Percentiles rank a stretch among this genome's conserved stretches.
Conservation (phyloP, 192 early-diverging fungal genomes). For the Gryganskiella cystojenkinii region DNA sequence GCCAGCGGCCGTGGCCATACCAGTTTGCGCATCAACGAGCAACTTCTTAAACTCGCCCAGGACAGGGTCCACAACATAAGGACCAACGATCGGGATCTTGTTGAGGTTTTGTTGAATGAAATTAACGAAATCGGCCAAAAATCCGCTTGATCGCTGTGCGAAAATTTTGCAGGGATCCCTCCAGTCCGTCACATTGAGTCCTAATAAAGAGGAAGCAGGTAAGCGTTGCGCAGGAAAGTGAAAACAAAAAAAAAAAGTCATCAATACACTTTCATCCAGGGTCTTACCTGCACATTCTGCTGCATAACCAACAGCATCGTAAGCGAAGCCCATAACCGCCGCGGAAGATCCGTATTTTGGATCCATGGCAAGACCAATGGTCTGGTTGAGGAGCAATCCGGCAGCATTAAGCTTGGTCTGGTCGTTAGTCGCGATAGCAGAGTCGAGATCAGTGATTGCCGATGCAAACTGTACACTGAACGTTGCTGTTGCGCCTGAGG, state of each 20-base stretch:
- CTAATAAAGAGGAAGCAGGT: background rate
- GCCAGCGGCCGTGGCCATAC: background rate
- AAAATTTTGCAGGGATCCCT: conserved; percentile 3
- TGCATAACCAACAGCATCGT: background rate
- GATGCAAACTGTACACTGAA: background rate
- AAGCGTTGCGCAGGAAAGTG: background rate
- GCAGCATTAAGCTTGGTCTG: background rate
- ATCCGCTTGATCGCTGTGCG: background rate
- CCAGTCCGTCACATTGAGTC: conserved; percentile 8
- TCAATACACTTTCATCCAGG: background rate
- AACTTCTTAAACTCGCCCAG: background rate
- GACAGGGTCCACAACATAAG: conserved; percentile 1
- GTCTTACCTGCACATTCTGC: too few species aligned
- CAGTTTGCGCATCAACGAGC: conserved; percentile 4
- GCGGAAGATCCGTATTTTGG: background rate
- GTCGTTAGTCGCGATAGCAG: background rate
- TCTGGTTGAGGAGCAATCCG: background rate
- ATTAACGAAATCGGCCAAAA: conserved; percentile 1
- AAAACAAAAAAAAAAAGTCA: background rate
- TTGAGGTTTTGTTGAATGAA: conserved; percentile 1
- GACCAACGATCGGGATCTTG: background rate
- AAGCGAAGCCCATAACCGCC: background rate
- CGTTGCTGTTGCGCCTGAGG: background rate
- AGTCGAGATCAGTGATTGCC: background rate
- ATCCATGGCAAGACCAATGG: background rate